A percentile compares a stretch with the other conserved stretches of the same genome.
phyloP scores from a whole-genome alignment of 139 green algal species.

The Chlamydomonas sp. region DNA sequence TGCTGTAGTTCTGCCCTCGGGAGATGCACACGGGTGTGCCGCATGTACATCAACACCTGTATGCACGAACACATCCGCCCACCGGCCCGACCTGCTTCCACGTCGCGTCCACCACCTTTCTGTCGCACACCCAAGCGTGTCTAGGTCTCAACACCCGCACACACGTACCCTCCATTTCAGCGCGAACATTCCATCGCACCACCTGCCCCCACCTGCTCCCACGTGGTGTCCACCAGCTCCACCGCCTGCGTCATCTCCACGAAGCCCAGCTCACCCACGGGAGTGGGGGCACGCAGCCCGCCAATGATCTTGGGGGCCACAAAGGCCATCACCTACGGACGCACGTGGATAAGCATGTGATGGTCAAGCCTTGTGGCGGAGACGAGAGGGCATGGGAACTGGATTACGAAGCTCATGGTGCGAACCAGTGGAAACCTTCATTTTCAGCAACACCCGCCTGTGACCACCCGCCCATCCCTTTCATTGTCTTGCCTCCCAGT shows the following conservation, averaged over 20 bases:
- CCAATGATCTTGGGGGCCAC: slow-evolving; percentile 96
- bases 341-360: neutral
- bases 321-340: slow-evolving; percentile 87
- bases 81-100: no score
- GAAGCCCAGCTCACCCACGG: slow-evolving; percentile 96
- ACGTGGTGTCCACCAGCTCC: slow-evolving; percentile 70
- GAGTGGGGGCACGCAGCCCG: slow-evolving; percentile 85
- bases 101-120: no score
- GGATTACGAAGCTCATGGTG: neutral
- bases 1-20: no score
- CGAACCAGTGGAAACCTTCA: no score
- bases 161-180: no score
- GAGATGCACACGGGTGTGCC: no score
- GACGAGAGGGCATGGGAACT: neutral
- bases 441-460: no score
- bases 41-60: no score
- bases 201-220: slow-evolving; percentile 48
- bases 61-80: neutral
- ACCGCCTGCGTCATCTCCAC: slow-evolving; percentile 97
- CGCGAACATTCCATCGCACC: neutral
- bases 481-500: no score
- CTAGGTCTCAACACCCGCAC: no score
- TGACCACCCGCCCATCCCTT: no score
- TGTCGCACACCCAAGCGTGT: no score
- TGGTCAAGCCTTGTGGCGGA: neutral